A percentile compares a stretch with the other conserved stretches of the same genome.
Evolutionary conservation across 1,284 basidiomycete species (phyloP).

Genomic region (Apiotrichum mycotoxinovorans): DNA sequence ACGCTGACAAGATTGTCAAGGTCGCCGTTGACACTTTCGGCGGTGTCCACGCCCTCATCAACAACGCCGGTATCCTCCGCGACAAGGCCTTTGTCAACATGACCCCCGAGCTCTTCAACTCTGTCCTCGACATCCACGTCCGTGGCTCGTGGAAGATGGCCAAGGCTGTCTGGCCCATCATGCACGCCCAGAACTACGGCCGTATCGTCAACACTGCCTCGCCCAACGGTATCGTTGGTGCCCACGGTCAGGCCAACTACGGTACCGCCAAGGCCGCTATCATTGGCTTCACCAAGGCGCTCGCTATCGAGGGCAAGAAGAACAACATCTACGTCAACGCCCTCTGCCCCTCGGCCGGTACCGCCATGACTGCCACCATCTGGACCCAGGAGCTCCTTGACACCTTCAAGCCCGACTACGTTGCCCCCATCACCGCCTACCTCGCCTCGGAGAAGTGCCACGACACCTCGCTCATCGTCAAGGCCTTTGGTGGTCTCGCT

Average conservation of each 20-base stretch:
- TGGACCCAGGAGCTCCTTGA: constrained; percentile 90
- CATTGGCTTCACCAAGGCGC: constrained; percentile 80
- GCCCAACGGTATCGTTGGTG: constrained; percentile 88
- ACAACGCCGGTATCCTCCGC: constrained; percentile 91
- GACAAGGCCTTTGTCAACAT: constrained; percentile 88
- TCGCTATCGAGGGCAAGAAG: constrained; percentile 88
- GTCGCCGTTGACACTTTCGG: constrained; percentile 84
- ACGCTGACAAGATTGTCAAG: constrained; percentile 87
- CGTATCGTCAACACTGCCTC: constrained; percentile 93
- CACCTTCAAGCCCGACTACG: constrained; percentile 72
- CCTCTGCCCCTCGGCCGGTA: constrained; percentile 85
- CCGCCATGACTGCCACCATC: constrained; percentile 82
- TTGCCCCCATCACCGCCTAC: constrained; percentile 91
- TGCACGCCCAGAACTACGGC: constrained; percentile 95
- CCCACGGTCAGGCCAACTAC: constrained; percentile 85
- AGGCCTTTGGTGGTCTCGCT: constrained; percentile 88
- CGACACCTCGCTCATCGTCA: constrained; percentile 75
- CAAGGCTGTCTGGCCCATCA: constrained; percentile 94
- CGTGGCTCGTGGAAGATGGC: constrained; percentile 75
- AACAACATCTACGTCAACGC: constrained; percentile 86
- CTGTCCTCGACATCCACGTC: constrained; percentile 83
- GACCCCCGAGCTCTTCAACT: constrained; percentile 90
- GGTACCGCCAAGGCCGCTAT: constrained; percentile 94
- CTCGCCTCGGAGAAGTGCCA: constrained; percentile 75
- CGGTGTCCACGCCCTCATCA: constrained; percentile 79